Evolutionary conservation across 2,329 filamentous ascomycete species (phyloP).

Genomic region (Dendrostoma leiphaemia): DNA sequence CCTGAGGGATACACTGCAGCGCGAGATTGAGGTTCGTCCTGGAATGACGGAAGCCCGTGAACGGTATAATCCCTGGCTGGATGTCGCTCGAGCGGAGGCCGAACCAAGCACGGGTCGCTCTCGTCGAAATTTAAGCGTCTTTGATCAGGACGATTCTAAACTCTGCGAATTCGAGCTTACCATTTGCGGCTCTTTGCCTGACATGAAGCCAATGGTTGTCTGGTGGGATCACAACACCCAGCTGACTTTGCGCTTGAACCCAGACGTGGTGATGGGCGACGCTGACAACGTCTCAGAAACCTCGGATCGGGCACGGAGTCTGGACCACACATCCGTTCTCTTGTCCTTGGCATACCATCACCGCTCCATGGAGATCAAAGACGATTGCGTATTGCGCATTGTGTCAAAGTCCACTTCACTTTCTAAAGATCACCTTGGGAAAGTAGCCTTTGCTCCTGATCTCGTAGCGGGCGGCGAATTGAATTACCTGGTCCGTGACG

Average conservation of each 20-base stretch:
- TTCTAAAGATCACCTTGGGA: constrained; percentile 30
- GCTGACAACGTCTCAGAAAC: constrained; percentile 3
- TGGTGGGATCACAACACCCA: constrained; percentile 35
- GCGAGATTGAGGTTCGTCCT: constrained; percentile 36
- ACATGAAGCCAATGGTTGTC: constrained; percentile 35
- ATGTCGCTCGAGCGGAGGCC: constrained; percentile 43
- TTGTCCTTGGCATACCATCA: constrained; percentile 48
- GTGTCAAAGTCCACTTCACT: constrained; percentile 26
- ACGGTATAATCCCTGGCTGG: constrained; percentile 46
- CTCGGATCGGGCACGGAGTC: not conserved
- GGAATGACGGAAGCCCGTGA: constrained; percentile 33
- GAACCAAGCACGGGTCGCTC: constrained; percentile 26
- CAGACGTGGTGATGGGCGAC: constrained; percentile 21
- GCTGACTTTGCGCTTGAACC: constrained; percentile 37
- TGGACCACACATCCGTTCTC: constrained; percentile 45
- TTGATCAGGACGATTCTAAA: constrained; percentile 29
- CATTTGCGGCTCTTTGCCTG: constrained; percentile 41
- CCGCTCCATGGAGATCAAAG: constrained; percentile 37
- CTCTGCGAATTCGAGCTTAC: constrained; percentile 40
- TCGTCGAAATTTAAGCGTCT: constrained; percentile 31
- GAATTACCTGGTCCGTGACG: constrained; percentile 40
- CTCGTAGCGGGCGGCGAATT: constrained; percentile 21
- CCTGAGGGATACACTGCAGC: constrained; percentile 36
- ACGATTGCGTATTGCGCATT: constrained; percentile 44
- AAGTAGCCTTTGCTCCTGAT: constrained; percentile 24